Base-by-base conservation (phyloP, 2,329 filamentous ascomycete species). In the Fusarium brachygibbosum region DNA sequence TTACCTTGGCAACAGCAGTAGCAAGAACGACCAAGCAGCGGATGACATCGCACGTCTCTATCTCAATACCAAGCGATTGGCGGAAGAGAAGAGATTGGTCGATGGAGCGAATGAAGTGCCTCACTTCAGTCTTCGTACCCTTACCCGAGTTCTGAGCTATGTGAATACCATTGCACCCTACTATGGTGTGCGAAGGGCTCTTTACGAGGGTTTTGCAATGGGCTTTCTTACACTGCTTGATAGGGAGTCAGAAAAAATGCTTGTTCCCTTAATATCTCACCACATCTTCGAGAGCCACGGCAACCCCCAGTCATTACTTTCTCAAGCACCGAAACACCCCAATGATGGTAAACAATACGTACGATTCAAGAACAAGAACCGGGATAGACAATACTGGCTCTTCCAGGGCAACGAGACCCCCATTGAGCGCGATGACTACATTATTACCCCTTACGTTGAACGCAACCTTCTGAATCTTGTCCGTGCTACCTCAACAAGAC, bases 121-220 rank as follows among this genome's bases (percentile, higher is more conserved):
- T 13, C 96, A 99, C 79, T 99, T 98, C 83, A 98, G 95, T 83
- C 87, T 99, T 60, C 90, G 96, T 77, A 99, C 96, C 0, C 82
- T 99, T 46, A 98, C 97, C 21, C 89, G 97, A 57, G 93, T 96
- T 2, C 81, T 99, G 53, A 92, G 90, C 37, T 99, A 98, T 77
- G 94, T 95, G 19, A 90, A 90, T 68, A 91, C 94, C 54, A 94
- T 98, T 68, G 88, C 93, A 0, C 89, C 93, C 0, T 87, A 91
- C 6, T 98, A 97, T 79, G 94, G 93, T 14, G 82, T 98, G 41
- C 89, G 96, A 25, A 85, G 97, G 75, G 93, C 95, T 13, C 83
- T 98, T 2, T 97, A 92, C 68, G 96, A 99, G 82, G 97, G 96
- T 0, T 98, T 98, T 76, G 94, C 93, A 17, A 99, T 99, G 97